Conservation (phyloP, 257 asterid species). For the Przewalskia tangutica region DNA sequence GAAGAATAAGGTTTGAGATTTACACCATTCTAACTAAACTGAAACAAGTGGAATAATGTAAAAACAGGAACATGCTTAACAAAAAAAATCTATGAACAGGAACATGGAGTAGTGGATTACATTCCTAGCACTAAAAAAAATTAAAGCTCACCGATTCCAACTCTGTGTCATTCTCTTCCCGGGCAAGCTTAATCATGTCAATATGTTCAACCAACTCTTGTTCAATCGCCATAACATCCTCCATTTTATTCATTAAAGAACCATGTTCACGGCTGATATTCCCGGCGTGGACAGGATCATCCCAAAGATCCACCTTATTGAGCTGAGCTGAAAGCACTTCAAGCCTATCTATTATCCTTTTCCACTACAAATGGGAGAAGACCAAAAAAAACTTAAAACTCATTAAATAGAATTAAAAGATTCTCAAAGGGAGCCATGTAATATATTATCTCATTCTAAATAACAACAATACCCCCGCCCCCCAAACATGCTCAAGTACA, state of each 20-base stretch:
- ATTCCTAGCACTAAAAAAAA: constrained; percentile 35
- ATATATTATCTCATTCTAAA: not conserved
- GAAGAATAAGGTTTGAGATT: not conserved
- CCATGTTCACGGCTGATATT: constrained; percentile 93
- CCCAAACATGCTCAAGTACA: not conserved
- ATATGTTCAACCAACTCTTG: constrained; percentile 76
- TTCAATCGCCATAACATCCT: constrained; percentile 63
- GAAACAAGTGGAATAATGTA: constrained; percentile 10
- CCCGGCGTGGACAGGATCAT: constrained; percentile 77
- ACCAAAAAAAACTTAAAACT: not conserved
- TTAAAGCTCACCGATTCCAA: constrained; percentile 67
- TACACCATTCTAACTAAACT: not conserved
- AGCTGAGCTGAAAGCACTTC: constrained; percentile 55
- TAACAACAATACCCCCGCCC: not conserved
- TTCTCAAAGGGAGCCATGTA: not conserved
- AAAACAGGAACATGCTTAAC: not conserved
- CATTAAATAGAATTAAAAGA: not conserved
- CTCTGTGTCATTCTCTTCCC: constrained; percentile 77
- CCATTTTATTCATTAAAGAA: constrained; percentile 60
- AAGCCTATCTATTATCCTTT: constrained; percentile 38
- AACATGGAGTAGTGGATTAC: constrained; percentile 14
- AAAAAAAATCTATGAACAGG: not conserved
- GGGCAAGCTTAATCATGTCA: constrained; percentile 91
- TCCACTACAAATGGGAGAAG: constrained; percentile 48
- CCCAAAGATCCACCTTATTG: constrained; percentile 73